phyloP scores from a whole-genome alignment of 1,284 basidiomycete species.

The Neonothopanus nambi region DNA sequence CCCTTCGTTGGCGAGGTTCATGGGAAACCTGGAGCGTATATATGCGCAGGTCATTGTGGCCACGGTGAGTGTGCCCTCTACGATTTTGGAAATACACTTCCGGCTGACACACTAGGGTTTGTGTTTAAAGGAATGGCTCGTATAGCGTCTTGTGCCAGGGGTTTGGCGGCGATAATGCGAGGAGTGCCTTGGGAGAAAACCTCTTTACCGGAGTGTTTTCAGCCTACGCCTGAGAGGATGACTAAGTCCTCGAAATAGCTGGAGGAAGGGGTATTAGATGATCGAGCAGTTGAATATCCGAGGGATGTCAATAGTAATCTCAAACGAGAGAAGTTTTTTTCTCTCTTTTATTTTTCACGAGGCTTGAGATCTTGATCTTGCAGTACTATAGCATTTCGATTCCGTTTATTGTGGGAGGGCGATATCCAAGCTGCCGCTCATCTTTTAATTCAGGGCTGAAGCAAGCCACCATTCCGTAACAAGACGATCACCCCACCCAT shows the following conservation, averaged over 20 bases:
- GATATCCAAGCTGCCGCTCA: no score
- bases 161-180: slow-evolving; percentile 9
- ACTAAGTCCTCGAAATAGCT: not conserved
- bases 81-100: not conserved
- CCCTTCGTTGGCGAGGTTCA: slow-evolving; percentile 10
- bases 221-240: slow-evolving; percentile 7
- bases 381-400: no score
- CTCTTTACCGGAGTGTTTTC: slow-evolving; percentile 10
- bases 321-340: no score
- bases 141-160: slow-evolving; percentile 9
- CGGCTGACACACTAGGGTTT: not conserved
- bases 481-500: no score
- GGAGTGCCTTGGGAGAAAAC: slow-evolving; percentile 11
- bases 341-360: no score
- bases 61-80: slow-evolving; percentile 5
- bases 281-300: no score
- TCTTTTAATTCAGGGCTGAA: no score
- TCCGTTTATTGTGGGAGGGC: no score
- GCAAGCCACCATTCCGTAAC: no score
- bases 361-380: no score
- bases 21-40: slow-evolving; percentile 7
- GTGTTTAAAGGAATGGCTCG: slow-evolving; percentile 11
- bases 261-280: no score
- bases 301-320: no score
- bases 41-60: slow-evolving; percentile 13